A percentile compares a stretch with the other conserved stretches of the same genome.
Evolutionary conservation across 352 stramenopile species (phyloP).

Genomic region (Globisporangium cylindrosporum): DNA sequence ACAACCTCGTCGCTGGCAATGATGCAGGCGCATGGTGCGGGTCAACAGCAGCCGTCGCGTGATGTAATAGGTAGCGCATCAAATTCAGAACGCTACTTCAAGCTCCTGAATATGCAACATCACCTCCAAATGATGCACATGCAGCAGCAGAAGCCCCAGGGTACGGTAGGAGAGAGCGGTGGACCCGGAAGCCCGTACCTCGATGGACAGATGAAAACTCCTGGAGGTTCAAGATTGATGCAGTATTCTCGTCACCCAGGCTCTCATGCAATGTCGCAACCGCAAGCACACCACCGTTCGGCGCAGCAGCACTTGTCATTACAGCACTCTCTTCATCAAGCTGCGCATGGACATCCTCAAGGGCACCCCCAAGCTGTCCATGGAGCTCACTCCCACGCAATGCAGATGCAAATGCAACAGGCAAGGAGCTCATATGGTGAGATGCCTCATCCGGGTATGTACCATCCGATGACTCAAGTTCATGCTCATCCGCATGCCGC

Average conservation of each 20-base stretch:
- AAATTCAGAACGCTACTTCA: conserved; percentile 78
- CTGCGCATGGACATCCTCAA: conserved; percentile 25
- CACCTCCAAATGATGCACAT: conserved; percentile 86
- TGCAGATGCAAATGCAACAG: conserved; percentile 58
- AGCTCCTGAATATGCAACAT: conserved; percentile 84
- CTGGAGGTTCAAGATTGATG: conserved; percentile 32
- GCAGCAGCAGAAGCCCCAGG: conserved; percentile 61
- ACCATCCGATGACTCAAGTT: conserved; percentile 47
- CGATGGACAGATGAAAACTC: conserved; percentile 41
- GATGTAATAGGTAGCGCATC: conserved; percentile 41
- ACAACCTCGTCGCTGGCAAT: conserved; percentile 24
- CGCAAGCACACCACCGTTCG: conserved; percentile 19
- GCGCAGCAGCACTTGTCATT: conserved; percentile 48
- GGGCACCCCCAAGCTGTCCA: conserved; percentile 34
- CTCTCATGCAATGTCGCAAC: conserved; percentile 12
- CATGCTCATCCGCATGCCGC: conserved; percentile 32
- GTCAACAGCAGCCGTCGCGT: conserved; percentile 33
- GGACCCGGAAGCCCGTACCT: conserved; percentile 44
- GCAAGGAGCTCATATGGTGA: conserved; percentile 37
- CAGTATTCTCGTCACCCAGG: conserved; percentile 36
- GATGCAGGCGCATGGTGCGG: conserved; percentile 28
- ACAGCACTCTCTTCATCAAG: conserved; percentile 60
- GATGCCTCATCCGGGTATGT: conserved; percentile 44
- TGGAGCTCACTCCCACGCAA: conserved; percentile 42
- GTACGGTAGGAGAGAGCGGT: conserved; percentile 25